Base-by-base conservation (phyloP, 768 basidiomycete genomes). In the Neoboletus brunneissimus region DNA sequence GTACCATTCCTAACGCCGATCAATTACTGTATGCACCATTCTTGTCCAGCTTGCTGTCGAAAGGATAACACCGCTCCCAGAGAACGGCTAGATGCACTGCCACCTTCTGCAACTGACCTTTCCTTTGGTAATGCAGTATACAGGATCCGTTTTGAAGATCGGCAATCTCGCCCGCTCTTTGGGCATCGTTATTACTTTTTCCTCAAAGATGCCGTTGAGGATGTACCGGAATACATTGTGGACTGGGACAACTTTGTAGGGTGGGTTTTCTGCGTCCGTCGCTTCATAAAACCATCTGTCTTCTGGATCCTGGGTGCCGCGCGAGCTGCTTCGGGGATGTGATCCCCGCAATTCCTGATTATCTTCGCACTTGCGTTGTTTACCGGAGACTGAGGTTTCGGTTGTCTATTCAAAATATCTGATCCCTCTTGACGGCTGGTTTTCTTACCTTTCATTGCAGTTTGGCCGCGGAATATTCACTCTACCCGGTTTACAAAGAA, bases 191-290 rank as follows among this genome's bases (percentile, higher is more conserved):
- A 99, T 70, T 87, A 83, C 73, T 99, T 99, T 76, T 97, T 84
- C 75, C 83, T 99, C 25, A 76, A 85, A 67, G 97, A 98, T 65
- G 97, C 97, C 5, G 96, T 99, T 2, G 96, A 95, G 60, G 86
- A 98, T 64, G 96, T 98, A 20, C 95, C 96, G 6, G 97, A 99
- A 71, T 99, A 95, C 67, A 78, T 99, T 48, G 97, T 99, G n/a
- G 81, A 84, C 57, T 99, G 96, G 96, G 87, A 91, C 44, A 87
- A 87, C 64, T 98, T 98, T 69, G 86, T 89, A 31, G 73, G 82
- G 94, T 97, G 60, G 62, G 82, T 75, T 50, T 52, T 37, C 12
- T 47, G 20, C 38, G 4, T 40, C 47, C 44, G 40, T 51, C 46
- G 9, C 40, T 51, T 57, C 23, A 15, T 38, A 13, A 46, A 29